These are phyloP conservation scores for Teratosphaeria zuluensis DNA, from an alignment of 2,329 filamentous ascomycete genomes.

Conservation along the genomic window DNA sequence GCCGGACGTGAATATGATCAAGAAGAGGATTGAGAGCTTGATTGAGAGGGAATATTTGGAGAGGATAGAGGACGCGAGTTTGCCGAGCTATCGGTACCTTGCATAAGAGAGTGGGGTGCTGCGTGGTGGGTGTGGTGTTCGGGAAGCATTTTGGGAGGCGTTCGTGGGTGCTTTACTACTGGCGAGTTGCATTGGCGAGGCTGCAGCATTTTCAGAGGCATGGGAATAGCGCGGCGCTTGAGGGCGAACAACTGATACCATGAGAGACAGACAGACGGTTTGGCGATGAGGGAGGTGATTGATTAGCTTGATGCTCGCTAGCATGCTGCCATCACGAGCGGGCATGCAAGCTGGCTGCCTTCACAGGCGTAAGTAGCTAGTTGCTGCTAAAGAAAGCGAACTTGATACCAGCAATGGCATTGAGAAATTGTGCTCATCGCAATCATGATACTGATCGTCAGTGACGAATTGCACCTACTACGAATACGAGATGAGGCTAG, in stretches of 20 bases:
- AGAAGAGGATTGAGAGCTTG: slow-evolving; percentile 69
- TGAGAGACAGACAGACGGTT: background rate
- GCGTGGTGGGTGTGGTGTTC: background rate
- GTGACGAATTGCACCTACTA: too few relatives aligned
- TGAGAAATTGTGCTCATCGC: too few relatives aligned
- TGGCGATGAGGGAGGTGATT: background rate
- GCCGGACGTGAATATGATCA: slow-evolving; percentile 67
- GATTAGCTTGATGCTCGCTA: background rate
- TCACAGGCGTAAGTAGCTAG: too few relatives aligned
- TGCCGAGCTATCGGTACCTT: slow-evolving; percentile 61
- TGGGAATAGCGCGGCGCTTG: background rate
- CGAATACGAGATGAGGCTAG: too few relatives aligned
- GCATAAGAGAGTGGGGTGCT: slow-evolving; percentile 38
- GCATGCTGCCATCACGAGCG: background rate
- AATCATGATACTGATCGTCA: too few relatives aligned
- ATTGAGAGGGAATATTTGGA: slow-evolving; percentile 71
- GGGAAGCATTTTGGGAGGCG: background rate
- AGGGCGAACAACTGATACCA: background rate
- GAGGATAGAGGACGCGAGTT: slow-evolving; percentile 54
- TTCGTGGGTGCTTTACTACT: background rate
- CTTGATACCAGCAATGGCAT: too few relatives aligned
- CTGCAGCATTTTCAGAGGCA: background rate
- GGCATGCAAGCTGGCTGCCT: too few relatives aligned
- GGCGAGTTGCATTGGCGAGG: background rate
- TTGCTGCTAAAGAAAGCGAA: too few relatives aligned